These are phyloP conservation scores for Adansonia rubrostipa DNA, from an alignment of 441 rosid species.

Conservation along the genomic window DNA sequence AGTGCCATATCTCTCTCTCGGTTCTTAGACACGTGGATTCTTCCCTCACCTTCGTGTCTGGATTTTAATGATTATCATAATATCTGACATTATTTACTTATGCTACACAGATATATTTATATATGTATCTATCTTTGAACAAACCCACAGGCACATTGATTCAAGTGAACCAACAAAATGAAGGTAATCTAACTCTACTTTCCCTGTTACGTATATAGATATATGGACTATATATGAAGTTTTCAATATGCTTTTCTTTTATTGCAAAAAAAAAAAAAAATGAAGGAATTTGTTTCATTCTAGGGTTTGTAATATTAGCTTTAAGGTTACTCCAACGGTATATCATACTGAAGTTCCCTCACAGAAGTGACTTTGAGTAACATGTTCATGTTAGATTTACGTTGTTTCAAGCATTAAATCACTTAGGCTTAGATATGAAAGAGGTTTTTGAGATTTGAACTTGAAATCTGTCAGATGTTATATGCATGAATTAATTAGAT, in stretches of 20 bases:
- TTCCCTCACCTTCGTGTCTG: background rate
- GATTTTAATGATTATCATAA: background rate
- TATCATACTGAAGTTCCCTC: no score
- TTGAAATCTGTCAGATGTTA: no score
- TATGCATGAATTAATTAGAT: no score
- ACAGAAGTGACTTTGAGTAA: no score
- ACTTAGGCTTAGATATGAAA: no score
- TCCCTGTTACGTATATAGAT: background rate
- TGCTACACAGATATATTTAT: background rate
- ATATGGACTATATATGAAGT: background rate
- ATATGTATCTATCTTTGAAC: background rate
- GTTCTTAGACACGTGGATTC: background rate
- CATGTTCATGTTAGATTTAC: background rate
- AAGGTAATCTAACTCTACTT: background rate
- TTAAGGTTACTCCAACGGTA: no score
- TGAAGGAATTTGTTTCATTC: background rate
- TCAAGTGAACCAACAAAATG: background rate
- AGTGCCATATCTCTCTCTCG: background rate
- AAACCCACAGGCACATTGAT: background rate
- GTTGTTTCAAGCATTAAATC: no score
- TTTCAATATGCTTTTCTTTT: background rate
- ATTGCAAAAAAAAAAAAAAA: no score
- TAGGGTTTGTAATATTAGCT: no score
- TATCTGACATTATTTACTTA: background rate
- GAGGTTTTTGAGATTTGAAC: no score